Conservation (phyloP, 371 early-diverging fungal genomes). For the Coemansia sp. region DNA sequence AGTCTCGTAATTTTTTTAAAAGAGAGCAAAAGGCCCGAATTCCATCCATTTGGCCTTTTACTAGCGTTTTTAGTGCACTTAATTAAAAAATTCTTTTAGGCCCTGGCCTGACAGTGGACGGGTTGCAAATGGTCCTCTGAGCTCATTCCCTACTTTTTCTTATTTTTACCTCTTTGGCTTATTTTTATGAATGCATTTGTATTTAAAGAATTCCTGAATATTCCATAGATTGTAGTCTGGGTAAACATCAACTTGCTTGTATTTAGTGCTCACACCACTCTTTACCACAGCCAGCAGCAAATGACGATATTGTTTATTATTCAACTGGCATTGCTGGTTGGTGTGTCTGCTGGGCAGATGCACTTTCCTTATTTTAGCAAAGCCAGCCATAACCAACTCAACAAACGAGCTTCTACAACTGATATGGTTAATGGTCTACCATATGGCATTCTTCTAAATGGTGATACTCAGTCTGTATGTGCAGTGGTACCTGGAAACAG, state of each 20-base stretch:
- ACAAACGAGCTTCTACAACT: neutral
- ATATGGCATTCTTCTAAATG: slow-evolving; percentile 5
- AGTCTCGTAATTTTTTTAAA: no score
- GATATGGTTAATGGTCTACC: slow-evolving; percentile 1
- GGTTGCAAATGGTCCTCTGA: no score
- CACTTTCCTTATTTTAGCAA: neutral
- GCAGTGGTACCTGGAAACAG: slow-evolving; percentile 4
- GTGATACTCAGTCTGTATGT: slow-evolving; percentile 5
- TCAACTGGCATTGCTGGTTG: neutral
- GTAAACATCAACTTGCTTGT: neutral
- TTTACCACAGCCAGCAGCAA: neutral
- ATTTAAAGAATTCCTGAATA: neutral
- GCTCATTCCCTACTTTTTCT: no score
- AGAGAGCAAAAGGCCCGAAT: no score
- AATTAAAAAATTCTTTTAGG: no score
- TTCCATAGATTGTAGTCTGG: neutral
- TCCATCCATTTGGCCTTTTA: no score
- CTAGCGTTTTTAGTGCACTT: no score
- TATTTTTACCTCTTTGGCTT: no score
- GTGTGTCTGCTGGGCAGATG: slow-evolving; percentile 6
- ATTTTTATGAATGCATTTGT: no score
- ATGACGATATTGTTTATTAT: neutral
- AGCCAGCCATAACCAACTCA: neutral
- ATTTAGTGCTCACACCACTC: neutral
- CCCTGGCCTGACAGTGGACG: no score